Base-by-base conservation (phyloP, 306 rosid species). In the Begonia masoniana region DNA sequence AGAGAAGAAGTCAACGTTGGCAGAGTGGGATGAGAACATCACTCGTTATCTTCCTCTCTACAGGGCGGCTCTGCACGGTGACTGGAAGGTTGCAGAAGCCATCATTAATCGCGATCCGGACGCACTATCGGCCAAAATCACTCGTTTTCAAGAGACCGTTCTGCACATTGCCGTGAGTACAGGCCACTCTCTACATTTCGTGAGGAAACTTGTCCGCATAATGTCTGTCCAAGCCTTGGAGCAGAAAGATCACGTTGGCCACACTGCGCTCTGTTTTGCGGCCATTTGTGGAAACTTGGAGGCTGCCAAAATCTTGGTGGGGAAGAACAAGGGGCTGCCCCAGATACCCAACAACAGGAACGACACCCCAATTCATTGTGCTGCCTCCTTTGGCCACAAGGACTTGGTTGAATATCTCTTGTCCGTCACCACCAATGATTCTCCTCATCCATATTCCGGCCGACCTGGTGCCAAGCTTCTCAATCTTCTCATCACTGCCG, bases 391-490 rank as follows among this genome's bases (percentile, higher is more conserved):
- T 43, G 60, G 60, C 10, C 60, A 41, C 16, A 56, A 45, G 60
- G 60, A 56, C 14, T 15, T 17, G 51, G 24, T 56, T 56, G 12
- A 15, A 21, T 56, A 56, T 43, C 60, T 56, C 21, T 31, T 56
- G 21, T 42, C 50, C 5, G 60, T 56, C 9, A 42, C 50, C 15
- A 43, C 42, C 12, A 47, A 43, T 42, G 41, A 16, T 41, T 4
- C 10, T 9, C 16, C 16, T 13, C 6, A 12, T 2, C 24, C 23
- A 1, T 43, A 43, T 43, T 15, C 9, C 15, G 60, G 51, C 13
- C 17, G 19, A 56, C 15, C 10, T 12, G 60, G 60, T 17, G 60
- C 60, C 19, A 42, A 47, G 15, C 60, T 56, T 56, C 60, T 56
- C 60, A 56, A 56, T 56, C 50, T 56, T 56, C 50, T 56, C 16